Evolutionary conservation across 2,329 filamentous ascomycete species (phyloP).

Genomic region (Lojkania enalia): DNA sequence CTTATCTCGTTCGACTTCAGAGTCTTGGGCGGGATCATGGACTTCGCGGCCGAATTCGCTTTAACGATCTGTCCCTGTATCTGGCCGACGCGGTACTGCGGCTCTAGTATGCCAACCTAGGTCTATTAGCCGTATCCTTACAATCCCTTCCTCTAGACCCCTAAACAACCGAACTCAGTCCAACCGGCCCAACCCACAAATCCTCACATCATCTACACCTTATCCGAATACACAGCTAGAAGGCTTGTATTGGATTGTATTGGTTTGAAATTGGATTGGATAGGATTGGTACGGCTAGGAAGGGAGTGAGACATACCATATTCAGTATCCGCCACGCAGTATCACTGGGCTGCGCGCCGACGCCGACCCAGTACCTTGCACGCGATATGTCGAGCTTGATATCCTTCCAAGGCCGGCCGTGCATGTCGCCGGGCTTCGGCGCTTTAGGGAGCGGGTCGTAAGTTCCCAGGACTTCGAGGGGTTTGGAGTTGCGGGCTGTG

Average conservation of each 20-base stretch:
- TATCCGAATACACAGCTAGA: neutral
- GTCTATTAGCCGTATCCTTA: conserved; percentile 9
- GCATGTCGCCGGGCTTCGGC: conserved; percentile 54
- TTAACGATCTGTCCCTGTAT: conserved; percentile 37
- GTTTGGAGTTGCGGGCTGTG: conserved; percentile 82
- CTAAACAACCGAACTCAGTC: too few relatives aligned
- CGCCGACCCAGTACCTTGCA: conserved; percentile 94
- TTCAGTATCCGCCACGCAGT: conserved; percentile 82
- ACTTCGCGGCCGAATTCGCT: conserved; percentile 35
- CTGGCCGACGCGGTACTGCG: conserved; percentile 39
- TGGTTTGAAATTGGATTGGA: too few relatives aligned
- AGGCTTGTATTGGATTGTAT: too few relatives aligned
- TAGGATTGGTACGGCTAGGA: too few relatives aligned
- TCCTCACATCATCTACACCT: conserved; percentile 2
- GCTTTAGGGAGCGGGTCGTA: conserved; percentile 63
- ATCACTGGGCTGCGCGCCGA: conserved; percentile 92
- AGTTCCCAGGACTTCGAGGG: conserved; percentile 84
- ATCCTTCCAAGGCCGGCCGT: conserved; percentile 78
- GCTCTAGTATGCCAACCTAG: conserved; percentile 43
- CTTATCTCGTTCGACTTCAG: neutral
- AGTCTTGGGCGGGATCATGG: conserved; percentile 23
- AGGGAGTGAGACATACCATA: conserved; percentile 58
- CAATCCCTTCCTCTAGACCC: too few relatives aligned
- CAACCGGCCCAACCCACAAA: neutral
- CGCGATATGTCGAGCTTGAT: conserved; percentile 81